Conservation (phyloP, 768 basidiomycete genomes). For the Filobasidium wieringae region DNA sequence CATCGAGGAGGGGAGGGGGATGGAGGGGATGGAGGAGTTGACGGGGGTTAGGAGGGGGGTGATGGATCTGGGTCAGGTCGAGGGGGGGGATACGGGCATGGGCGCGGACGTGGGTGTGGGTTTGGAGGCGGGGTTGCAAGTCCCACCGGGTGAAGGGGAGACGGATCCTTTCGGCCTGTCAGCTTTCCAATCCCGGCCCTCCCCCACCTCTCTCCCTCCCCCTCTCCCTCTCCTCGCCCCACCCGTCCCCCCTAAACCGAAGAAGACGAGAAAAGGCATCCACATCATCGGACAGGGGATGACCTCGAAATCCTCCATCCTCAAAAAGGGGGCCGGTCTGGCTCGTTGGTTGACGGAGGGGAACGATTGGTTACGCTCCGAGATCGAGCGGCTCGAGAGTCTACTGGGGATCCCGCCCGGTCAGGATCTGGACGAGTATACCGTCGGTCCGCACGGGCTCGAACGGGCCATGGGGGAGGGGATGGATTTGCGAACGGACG, state of each 20-base stretch:
- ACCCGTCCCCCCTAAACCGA: not conserved
- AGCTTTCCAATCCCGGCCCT: not conserved
- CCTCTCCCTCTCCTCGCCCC: no score
- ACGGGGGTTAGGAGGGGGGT: not conserved
- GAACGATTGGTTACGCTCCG: not conserved
- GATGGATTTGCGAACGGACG: no score
- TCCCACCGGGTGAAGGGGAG: no score
- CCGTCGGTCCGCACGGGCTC: no score
- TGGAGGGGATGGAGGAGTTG: not conserved
- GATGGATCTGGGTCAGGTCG: not conserved
- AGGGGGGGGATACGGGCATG: not conserved
- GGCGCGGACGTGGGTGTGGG: not conserved
- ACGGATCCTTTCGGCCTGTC: no score
- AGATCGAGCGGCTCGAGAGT: not conserved
- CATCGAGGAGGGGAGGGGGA: conserved; percentile 31
- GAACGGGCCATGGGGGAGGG: no score
- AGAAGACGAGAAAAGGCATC: not conserved
- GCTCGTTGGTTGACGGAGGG: conserved; percentile 1
- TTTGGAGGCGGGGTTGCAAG: not conserved
- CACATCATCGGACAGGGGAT: not conserved
- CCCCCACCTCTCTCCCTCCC: not conserved
- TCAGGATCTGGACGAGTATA: not conserved
- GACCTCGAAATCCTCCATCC: not conserved
- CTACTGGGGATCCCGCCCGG: not conserved
- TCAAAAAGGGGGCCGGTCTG: conserved; percentile 1